Evolutionary conservation across 208 protist genomes (phyloP), one percentile per base, ranked within the genome.

Genomic region (Trypanosoma boissoni): DNA sequence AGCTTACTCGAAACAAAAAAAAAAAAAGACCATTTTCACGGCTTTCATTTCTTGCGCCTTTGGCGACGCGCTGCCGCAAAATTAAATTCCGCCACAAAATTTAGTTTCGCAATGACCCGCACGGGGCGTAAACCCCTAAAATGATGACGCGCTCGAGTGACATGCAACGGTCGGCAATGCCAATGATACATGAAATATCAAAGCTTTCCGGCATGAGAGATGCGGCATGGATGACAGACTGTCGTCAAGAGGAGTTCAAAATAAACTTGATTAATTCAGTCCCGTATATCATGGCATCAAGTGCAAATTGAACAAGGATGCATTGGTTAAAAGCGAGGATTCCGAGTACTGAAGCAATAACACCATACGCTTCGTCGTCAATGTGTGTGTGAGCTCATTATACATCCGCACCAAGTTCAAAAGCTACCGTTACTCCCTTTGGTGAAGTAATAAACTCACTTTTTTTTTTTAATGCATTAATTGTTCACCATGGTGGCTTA

Each of bases 41-140:
- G 2, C 28, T 32, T 24, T 23, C 23, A 6, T 23, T 48, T 9
- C 16, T 28, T 48, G 4, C 9, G 9, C 42, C 42, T 24, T 7
- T 14, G 2, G 32, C 26, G 7, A 46, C 8, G 6, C 27, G 37
- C 27, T 58, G 14, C 34, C 29, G 36, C 27, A 58, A 24, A 14
- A 46, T 2, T 27, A 16, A 4, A 5, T 44, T 42, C 9, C 52
- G 52, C 1, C 24, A 37, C 21, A 7, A 5, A 45, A 58, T 58
- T 31, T 46, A 31, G 14, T 46, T 18, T 8, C 52, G 31, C 3
- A 58, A 37, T 8, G 52, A 58, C 14, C 52, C 52, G 21, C 20
- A 27, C n/a, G 52, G 21, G 6, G 24, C 37, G 21, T 21, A 32
- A 18, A 7, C 36, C 9, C 36, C 45, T 16, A 58, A 7, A 8